These are phyloP conservation scores for Pythium apleroticum DNA, from an alignment of 352 stramenopile genomes.

Conservation along the genomic window DNA sequence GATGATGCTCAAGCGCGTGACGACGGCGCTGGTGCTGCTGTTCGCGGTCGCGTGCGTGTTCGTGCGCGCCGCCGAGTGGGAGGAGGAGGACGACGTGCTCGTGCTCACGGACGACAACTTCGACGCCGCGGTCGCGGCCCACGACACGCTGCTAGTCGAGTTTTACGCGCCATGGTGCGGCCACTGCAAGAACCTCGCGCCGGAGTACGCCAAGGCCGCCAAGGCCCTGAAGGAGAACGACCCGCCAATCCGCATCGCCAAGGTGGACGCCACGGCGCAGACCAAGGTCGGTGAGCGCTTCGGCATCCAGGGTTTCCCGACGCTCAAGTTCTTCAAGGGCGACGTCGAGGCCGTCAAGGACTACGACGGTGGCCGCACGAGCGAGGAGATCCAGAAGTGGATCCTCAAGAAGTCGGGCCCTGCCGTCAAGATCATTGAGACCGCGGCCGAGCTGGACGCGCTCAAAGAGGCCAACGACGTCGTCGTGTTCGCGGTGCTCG, in stretches of 20 bases:
- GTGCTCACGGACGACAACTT: constrained; percentile 92
- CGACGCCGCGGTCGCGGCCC: constrained; percentile 75
- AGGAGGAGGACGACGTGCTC: constrained; percentile 91
- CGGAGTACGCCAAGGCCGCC: constrained; percentile 87
- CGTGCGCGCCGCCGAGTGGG: constrained; percentile 48
- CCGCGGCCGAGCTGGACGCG: constrained; percentile 64
- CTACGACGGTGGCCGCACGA: constrained; percentile 83
- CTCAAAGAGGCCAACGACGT: constrained; percentile 86
- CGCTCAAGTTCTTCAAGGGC: constrained; percentile 93
- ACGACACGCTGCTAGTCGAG: constrained; percentile 89
- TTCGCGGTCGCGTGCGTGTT: constrained; percentile 46
- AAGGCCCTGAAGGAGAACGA: constrained; percentile 79
- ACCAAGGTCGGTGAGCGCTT: constrained; percentile 83
- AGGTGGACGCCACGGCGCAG: constrained; percentile 87
- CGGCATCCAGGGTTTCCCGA: constrained; percentile 86
- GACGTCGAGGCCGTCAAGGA: constrained; percentile 82
- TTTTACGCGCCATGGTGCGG: constrained; percentile 55
- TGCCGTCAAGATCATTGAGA: constrained; percentile 77
- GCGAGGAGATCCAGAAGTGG: constrained; percentile 88
- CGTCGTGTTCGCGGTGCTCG: constrained; percentile 82
- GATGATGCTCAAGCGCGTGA: constrained; percentile 67
- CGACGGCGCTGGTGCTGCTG: constrained; percentile 46
- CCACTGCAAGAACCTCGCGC: constrained; percentile 70
- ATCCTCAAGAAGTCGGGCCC: constrained; percentile 92
- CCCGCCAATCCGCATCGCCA: constrained; percentile 74